Evolutionary conservation across 2,329 filamentous ascomycete species (phyloP).

Genomic region (Sporothrix phasma): DNA sequence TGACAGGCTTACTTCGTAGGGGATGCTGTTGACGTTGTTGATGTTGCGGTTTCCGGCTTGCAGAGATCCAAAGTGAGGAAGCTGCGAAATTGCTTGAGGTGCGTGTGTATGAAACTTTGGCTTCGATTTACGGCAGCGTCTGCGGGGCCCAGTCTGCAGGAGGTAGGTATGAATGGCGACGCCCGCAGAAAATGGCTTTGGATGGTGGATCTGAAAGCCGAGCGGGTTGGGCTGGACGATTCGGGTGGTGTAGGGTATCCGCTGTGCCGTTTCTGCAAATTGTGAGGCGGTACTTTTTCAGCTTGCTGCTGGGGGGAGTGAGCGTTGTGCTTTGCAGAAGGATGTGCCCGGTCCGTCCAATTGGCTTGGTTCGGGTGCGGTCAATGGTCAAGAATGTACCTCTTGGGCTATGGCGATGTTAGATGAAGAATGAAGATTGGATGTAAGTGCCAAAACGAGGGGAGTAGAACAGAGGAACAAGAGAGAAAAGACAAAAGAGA

Average conservation of each 20-base stretch:
- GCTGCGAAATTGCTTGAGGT: not conserved
- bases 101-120: slow-evolving; percentile 8
- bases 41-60: not conserved
- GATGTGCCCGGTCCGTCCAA: slow-evolving; percentile 56
- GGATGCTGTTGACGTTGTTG: not conserved
- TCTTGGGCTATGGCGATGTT: slow-evolving; percentile 41
- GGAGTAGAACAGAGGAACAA: not conserved
- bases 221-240: slow-evolving; percentile 43
- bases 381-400: slow-evolving; percentile 59
- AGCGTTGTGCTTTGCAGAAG: slow-evolving; percentile 33
- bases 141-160: slow-evolving; percentile 15
- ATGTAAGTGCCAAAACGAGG: not conserved
- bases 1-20: not conserved
- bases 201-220: slow-evolving; percentile 35
- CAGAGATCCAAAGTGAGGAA: slow-evolving; percentile 6
- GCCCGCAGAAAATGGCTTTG: slow-evolving; percentile 32
- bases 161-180: slow-evolving; percentile 25
- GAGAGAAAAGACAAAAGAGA: not conserved
- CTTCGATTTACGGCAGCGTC: slow-evolving; percentile 18
- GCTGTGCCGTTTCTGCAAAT: slow-evolving; percentile 11
- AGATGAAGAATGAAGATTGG: not conserved
- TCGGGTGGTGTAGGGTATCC: slow-evolving; percentile 39
- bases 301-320: slow-evolving; percentile 16
- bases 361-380: slow-evolving; percentile 55
- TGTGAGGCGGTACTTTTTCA: slow-evolving; percentile 19